Evolutionary conservation across 2,329 filamentous ascomycete genomes (phyloP).

Genomic region (Aspergillus sp.): DNA sequence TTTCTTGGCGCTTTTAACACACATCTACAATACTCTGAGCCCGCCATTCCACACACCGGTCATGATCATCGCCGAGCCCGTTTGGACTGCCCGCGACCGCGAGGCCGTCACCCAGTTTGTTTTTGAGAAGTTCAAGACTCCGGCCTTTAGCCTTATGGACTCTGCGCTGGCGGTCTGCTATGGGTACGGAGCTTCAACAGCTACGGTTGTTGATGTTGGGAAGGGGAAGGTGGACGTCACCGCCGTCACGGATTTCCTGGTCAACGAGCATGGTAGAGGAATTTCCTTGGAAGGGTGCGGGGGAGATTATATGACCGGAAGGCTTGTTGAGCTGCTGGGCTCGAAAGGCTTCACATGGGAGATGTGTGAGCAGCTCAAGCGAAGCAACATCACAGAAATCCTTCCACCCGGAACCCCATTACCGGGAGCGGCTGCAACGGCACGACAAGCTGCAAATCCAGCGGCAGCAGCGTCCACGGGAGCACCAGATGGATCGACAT

Average conservation of each 20-base stretch:
- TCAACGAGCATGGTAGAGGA: conserved; percentile 59
- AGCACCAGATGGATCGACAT: conserved; percentile 33
- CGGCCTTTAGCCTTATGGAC: conserved; percentile 83
- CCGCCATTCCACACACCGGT: conserved; percentile 92
- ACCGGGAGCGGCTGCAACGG: conserved; percentile 40
- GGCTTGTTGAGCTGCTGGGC: conserved; percentile 57
- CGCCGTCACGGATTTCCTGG: conserved; percentile 71
- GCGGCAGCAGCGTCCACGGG: conserved; percentile 50
- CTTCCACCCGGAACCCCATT: conserved; percentile 46
- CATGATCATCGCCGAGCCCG: conserved; percentile 77
- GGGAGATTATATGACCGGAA: conserved; percentile 75
- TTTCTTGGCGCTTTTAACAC: conserved; percentile 85
- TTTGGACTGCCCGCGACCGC: conserved; percentile 80
- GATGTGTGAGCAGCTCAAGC: conserved; percentile 58
- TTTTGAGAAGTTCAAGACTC: conserved; percentile 94
- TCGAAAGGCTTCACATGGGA: conserved; percentile 49
- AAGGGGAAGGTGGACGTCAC: conserved; percentile 88
- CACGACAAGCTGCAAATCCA: conserved; percentile 40
- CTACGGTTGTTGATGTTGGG: conserved; percentile 85
- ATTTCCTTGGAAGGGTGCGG: conserved; percentile 59
- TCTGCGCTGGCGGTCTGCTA: conserved; percentile 71
- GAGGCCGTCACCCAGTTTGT: conserved; percentile 87
- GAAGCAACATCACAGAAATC: conserved; percentile 54
- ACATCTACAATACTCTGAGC: conserved; percentile 81
- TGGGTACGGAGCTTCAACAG: conserved; percentile 71